phyloP scores from a whole-genome alignment of 176 grass and related monocot species.

The Eragrostis nindensis region DNA sequence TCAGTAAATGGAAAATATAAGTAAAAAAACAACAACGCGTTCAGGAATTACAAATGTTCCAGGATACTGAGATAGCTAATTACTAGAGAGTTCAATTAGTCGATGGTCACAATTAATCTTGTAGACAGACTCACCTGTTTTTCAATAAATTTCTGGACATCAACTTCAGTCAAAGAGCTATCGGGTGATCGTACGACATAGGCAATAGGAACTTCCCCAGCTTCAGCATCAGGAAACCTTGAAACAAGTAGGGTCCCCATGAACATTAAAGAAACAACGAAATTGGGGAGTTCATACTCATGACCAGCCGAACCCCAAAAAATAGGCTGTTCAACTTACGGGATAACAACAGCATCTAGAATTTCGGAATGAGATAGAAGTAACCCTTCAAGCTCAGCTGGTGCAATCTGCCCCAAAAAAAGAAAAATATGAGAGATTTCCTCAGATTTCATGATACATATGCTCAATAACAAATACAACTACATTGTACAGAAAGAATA shows the following conservation, averaged over 20 bases:
- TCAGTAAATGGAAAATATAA: not conserved
- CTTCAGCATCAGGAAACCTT: conserved; percentile 91
- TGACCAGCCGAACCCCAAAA: not conserved
- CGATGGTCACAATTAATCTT: not conserved
- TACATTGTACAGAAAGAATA: not conserved
- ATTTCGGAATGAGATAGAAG: conserved; percentile 91
- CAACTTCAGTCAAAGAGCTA: conserved; percentile 72
- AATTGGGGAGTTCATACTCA: not conserved
- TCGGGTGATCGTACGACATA: conserved; percentile 72
- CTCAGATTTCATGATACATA: not conserved
- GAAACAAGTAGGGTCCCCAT: conserved; percentile 17
- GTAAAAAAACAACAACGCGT: not conserved
- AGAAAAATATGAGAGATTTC: not conserved
- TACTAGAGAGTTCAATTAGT: not conserved
- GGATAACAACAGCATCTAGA: conserved; percentile 86
- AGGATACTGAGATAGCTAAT: not conserved
- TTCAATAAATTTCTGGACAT: conserved; percentile 80
- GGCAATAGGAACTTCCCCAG: conserved; percentile 92
- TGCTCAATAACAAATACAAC: not conserved
- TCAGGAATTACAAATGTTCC: not conserved
- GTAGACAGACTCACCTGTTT: conserved; percentile 58
- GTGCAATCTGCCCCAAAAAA: conserved; percentile 77
- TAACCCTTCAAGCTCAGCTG: conserved; percentile 92
- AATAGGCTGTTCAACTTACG: conserved; percentile 59
- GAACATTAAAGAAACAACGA: conserved; percentile 21